Evolutionary conservation across 2,329 filamentous ascomycete genomes (phyloP), one percentile per base, ranked within the genome.

Genomic region (Exophiala bonariae): DNA sequence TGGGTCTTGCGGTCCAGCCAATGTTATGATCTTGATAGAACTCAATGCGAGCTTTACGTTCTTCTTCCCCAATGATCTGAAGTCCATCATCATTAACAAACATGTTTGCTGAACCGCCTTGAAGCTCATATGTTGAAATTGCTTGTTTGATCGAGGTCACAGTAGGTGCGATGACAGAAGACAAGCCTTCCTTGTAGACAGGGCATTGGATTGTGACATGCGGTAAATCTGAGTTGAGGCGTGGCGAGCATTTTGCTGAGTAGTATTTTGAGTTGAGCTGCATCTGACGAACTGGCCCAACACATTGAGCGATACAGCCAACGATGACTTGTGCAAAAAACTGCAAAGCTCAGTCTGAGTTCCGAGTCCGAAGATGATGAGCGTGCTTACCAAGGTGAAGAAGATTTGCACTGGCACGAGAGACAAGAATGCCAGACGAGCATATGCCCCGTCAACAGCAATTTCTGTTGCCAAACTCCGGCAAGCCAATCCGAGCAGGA

Each of bases 171-270:
- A 82, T 81, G 59, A 95, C 89, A 51, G 76, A 81, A 18, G 71
- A 70, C 3, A 95, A 76, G 56, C 87, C 87, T 66, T 95, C 89
- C 66, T 92, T 93, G 73, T 93, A 95, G 0, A 95, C 87, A 3
- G 89, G 89, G 64, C 87, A 91, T 63, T 95, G 89, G 32, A 95
- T 86, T 2, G 87, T 92, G 45, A 79, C 19, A 73, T 70, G 61
- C 71, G 77, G 43, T 68, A 63, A 5, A 9, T 36, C 39, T 3
- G 69, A 61, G 1, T 68, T 78, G 20, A 90, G 67, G 38, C 86
- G 75, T 16, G 78, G 78, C 1, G 85, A 82, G 7, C 84, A 77
- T n/a, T 77, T 74, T 1, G 86, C 88, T 0, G 88, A 92, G 70
- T 86, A 93, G 72, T 85, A 92, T 65, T 86, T 87, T 61, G 86